These are phyloP conservation scores for Biscogniauxia marginata DNA, from an alignment of 2,329 filamentous ascomycete species.

Conservation along the genomic window DNA sequence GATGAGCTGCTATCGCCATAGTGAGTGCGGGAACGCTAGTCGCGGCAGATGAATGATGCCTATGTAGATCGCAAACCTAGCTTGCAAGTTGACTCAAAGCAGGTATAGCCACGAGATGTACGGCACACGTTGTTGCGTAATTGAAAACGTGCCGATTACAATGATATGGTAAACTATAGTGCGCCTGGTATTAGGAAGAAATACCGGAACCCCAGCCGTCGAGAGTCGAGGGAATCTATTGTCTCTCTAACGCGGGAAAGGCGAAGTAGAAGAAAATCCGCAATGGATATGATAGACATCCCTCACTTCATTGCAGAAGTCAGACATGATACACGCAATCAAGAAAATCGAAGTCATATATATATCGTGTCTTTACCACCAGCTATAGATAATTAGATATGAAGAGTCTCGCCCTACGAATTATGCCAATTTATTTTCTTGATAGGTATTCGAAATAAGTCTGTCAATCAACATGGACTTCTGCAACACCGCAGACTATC, in stretches of 20 bases:
- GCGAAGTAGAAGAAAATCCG: neutral
- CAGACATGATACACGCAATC: neutral
- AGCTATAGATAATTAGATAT: neutral
- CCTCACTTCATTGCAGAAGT: neutral
- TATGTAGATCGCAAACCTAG: neutral
- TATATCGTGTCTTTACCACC: neutral
- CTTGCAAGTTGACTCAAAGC: neutral
- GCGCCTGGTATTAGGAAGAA: neutral
- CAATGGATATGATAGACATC: neutral
- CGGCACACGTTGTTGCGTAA: too few species aligned
- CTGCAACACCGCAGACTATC: slow-evolving; percentile 9
- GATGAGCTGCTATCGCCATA: neutral
- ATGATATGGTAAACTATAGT: neutral
- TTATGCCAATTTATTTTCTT: neutral
- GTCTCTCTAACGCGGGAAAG: neutral
- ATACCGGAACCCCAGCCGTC: neutral
- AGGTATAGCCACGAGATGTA: neutral
- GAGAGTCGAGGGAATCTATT: neutral
- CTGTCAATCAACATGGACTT: slow-evolving; percentile 3
- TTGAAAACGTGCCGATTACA: neutral
- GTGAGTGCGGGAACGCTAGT: neutral
- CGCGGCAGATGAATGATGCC: neutral
- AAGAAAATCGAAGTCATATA: neutral
- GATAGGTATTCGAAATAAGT: neutral
- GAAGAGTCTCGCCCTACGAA: neutral